Conservation (phyloP, 495 filamentous ascomycete species). For the Penicillium canariense region DNA sequence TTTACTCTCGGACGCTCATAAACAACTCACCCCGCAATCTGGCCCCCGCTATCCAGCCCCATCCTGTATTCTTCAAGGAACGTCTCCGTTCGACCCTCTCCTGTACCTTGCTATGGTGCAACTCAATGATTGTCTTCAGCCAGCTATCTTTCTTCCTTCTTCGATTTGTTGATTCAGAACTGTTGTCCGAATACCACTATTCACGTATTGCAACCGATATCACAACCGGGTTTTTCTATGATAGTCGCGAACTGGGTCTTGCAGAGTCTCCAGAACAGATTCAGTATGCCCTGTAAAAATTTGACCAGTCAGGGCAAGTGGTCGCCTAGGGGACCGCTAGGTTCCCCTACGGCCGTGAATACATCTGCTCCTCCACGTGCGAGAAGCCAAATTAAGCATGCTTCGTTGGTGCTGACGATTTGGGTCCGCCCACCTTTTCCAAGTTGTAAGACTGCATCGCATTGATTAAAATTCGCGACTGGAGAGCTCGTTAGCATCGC, state of each 20-base stretch:
- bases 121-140: constrained; percentile 13
- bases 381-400: too few relatives aligned
- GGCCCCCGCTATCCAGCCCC: neutral
- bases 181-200: constrained; percentile 21
- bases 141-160: constrained; percentile 1
- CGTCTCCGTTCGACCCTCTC: neutral
- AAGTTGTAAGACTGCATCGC: too few relatives aligned
- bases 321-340: too few relatives aligned
- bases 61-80: neutral
- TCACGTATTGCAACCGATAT: constrained; percentile 15
- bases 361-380: too few relatives aligned
- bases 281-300: neutral
- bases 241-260: neutral
- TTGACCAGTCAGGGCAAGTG: neutral
- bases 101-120: neutral
- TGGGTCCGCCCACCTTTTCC: too few relatives aligned
- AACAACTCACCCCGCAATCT: neutral
- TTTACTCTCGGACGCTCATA: neutral
- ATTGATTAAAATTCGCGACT: too few relatives aligned
- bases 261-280: neutral
- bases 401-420: too few relatives aligned
- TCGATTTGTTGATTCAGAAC: constrained; percentile 1
- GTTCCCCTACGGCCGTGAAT: too few relatives aligned
- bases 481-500: too few relatives aligned
- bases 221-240: neutral